Base-by-base conservation (phyloP, 495 filamentous ascomycete species). In the Podospora pseudoanserina region DNA sequence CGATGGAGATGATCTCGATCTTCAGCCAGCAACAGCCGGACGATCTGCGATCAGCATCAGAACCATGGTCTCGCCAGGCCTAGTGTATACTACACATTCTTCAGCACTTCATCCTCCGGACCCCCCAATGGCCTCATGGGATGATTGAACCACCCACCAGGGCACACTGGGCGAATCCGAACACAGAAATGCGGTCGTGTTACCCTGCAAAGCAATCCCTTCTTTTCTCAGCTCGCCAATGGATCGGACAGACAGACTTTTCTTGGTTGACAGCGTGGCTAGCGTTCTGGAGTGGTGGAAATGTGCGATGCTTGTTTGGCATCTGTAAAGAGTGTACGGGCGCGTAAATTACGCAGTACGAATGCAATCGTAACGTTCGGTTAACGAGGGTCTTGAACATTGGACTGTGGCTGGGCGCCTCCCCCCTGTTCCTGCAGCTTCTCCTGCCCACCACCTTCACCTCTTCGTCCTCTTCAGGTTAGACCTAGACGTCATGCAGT, bases 201-300 rank as follows among this genome's bases (percentile, higher is more conserved):
- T 57, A 5, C 54, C 3, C 18, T 57, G n/a, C 55, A 49, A 49
- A 49, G 39, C 39, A 11, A 49, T 49, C 39, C 39, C 15, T 5
- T 16, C 39, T 13, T 49, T 16, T 49, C 39, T 49, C 39, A 11
- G 39, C 39, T 49, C 39, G 39, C 55, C n/a, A 58, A 58, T 58
- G 16, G 55, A 58, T 19, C 18, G 5, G n/a, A 58, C n/a, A 7
- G 23, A 58, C 16, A 58, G 18, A 20, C 13, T 9, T 20, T 58
- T 58, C 55, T 58, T 11, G n/a, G 55, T 13, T 58, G 55, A 58
- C 55, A 58, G 55, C 55, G 55, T 58, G 55, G 55, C 55, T 19
- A 58, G 55, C 55, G 55, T 58, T 58, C 23, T 26, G 55, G 23
- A 58, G 23, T 19, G 6, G 55, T 56, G 54, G 54, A 56, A 58